Percentiles rank a stretch among this genome's conserved stretches.
phyloP scores from a whole-genome alignment of 225 moss, liverwort and hornwort species.

The Lunularia cruciata region DNA sequence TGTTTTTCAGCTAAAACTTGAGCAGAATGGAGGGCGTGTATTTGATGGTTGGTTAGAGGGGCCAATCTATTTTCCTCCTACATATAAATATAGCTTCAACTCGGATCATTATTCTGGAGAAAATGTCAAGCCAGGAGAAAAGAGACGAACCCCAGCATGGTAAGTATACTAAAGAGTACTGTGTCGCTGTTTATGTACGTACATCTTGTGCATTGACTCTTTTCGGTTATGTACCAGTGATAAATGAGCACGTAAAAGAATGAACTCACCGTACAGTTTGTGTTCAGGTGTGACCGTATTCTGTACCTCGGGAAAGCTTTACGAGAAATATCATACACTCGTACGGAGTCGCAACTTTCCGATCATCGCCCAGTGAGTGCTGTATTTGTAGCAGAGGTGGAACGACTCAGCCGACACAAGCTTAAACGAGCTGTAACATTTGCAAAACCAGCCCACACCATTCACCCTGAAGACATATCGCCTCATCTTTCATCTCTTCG shows the following conservation, averaged over 20 bases:
- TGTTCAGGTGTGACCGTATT: slow-evolving; percentile 83
- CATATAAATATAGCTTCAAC: slow-evolving; percentile 79
- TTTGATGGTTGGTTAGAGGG: slow-evolving; percentile 90
- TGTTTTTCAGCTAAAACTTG: slow-evolving; percentile 64
- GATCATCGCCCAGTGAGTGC: slow-evolving; percentile 94
- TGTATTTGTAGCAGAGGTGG: slow-evolving; percentile 73
- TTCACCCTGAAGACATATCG: slow-evolving; percentile 33
- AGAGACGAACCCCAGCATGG: slow-evolving; percentile 88
- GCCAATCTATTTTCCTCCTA: slow-evolving; percentile 72
- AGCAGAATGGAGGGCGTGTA: slow-evolving; percentile 73
- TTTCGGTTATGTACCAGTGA: no score
- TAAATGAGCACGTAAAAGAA: no score
- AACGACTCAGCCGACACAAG: slow-evolving; percentile 58
- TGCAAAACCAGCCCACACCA: slow-evolving; percentile 24
- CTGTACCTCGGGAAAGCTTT: slow-evolving; percentile 69
- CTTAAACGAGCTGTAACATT: slow-evolving; percentile 53
- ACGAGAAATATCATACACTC: slow-evolving; percentile 54
- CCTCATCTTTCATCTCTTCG: slow-evolving; percentile 36
- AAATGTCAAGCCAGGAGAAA: slow-evolving; percentile 59
- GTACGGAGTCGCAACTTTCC: slow-evolving; percentile 72
- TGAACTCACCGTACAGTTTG: no score
- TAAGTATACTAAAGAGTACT: slow-evolving; percentile 20
- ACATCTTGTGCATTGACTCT: no score
- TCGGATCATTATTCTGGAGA: slow-evolving; percentile 84
- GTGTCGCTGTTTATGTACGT: no score